Base-by-base conservation (phyloP, 176 grass and related monocot genomes). In the Pharus latifolius region DNA sequence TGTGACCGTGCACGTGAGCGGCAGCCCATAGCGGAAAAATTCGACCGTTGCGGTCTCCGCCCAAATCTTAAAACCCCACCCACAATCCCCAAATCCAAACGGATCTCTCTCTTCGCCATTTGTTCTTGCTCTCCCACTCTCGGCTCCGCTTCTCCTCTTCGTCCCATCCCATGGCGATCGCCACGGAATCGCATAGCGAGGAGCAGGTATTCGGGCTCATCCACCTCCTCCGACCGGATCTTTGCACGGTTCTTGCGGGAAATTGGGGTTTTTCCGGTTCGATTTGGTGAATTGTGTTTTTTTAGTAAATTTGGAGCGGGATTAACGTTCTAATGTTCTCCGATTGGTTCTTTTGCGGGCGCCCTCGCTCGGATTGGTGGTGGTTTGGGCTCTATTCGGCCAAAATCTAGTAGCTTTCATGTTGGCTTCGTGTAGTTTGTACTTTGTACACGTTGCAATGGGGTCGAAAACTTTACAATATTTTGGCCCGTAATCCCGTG, bases 141-240 rank as follows among this genome's bases (percentile, higher is more conserved):
- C 57, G 57, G 33, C 70, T 11, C 72, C 74, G 53, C 54, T 50
- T 52, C 61, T 14, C 27, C 18, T 22, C n/a, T n/a, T n/a, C n/a
- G n/a, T n/a, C 68, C 28, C 67, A 18, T 70, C 25, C 40, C 69
- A 98, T 93, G 94, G 78, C 78, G 67, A 85, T 93, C 81, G 60
- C 71, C 70, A 74, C 85, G 17, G 89, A 93, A 60, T 72, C 78
- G 34, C 60, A 54, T 62, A 69, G 63, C 45, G 83, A 92, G 83
- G 80, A 90, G 54, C 77, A 84, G 93, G 88, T 96, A 69, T 0
- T 10, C 19, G 11, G 15, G 56, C 57, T 22, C 34, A 19, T 0
- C 10, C 12, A 4, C 19, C 31, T 16, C 15, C 56, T 44, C 16
- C 12, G 9, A 16, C 8, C 34, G 16, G 69, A 73, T 71, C 70